phyloP scores from a whole-genome alignment of 352 stramenopile genomes.

The Phytophthora citricola region DNA sequence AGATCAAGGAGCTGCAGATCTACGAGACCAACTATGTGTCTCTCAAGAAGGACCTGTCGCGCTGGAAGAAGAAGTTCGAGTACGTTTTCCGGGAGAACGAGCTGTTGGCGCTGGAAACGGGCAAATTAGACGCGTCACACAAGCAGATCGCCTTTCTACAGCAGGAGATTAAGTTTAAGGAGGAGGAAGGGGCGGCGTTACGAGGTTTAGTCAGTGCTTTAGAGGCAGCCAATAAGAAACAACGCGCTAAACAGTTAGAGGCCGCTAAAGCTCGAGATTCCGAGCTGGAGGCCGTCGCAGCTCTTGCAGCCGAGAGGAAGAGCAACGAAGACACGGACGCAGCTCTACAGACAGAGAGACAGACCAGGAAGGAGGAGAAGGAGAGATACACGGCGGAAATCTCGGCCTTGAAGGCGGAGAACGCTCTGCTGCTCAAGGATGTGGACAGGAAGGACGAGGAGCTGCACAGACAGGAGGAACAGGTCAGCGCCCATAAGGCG shows the following conservation, averaged over 20 bases:
- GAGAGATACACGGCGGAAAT: slow-evolving; percentile 60
- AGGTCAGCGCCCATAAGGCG: slow-evolving; percentile 66
- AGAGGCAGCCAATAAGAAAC: slow-evolving; percentile 85
- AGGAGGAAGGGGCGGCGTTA: slow-evolving; percentile 80
- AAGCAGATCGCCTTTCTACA: slow-evolving; percentile 87
- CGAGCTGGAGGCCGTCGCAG: slow-evolving; percentile 29
- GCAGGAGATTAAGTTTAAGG: slow-evolving; percentile 88
- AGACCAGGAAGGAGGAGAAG: slow-evolving; percentile 44
- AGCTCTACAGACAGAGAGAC: slow-evolving; percentile 41
- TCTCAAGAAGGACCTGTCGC: slow-evolving; percentile 77
- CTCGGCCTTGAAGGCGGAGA: slow-evolving; percentile 70
- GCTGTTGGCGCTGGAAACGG: slow-evolving; percentile 82
- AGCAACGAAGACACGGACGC: slow-evolving; percentile 48
- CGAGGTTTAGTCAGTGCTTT: slow-evolving; percentile 75
- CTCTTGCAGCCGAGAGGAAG: slow-evolving; percentile 40
- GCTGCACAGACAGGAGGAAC: slow-evolving; percentile 70
- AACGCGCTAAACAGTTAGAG: slow-evolving; percentile 69
- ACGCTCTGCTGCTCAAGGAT: slow-evolving; percentile 77
- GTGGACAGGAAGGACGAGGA: slow-evolving; percentile 74
- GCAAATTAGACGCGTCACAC: slow-evolving; percentile 83
- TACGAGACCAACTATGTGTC: slow-evolving; percentile 83
- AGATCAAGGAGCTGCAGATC: slow-evolving; percentile 84
- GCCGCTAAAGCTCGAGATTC: slow-evolving; percentile 45
- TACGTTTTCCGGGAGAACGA: slow-evolving; percentile 90
- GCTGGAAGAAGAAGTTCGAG: slow-evolving; percentile 91